Percentiles rank a stretch among this genome's conserved stretches.
Conservation (phyloP, 2,329 filamentous ascomycete genomes). For the Penicillium sp. region DNA sequence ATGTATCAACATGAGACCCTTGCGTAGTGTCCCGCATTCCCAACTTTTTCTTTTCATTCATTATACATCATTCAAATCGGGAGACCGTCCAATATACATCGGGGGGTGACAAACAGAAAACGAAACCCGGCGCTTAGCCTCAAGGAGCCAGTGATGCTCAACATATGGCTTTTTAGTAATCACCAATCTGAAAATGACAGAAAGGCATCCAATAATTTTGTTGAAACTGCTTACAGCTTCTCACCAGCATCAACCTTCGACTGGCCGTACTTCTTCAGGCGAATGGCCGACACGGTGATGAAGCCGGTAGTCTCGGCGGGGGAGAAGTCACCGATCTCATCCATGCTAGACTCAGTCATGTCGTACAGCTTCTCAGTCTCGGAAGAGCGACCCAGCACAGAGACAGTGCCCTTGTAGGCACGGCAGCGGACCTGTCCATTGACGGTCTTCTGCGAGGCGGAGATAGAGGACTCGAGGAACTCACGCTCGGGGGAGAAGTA, state of each 20-base stretch:
- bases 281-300: constrained; percentile 38
- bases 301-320: constrained; percentile 62
- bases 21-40: constrained; percentile 11
- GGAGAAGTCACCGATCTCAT: constrained; percentile 62
- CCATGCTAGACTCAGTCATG: constrained; percentile 62
- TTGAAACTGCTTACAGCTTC: constrained; percentile 21
- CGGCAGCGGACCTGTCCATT: constrained; percentile 58
- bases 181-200: neutral
- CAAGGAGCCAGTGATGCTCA: constrained; percentile 21
- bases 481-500: constrained; percentile 67
- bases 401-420: constrained; percentile 61
- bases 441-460: constrained; percentile 41
- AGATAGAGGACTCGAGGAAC: constrained; percentile 52
- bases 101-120: constrained; percentile 7
- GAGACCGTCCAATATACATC: constrained; percentile 11
- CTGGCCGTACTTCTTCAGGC: constrained; percentile 44
- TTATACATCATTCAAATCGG: constrained; percentile 24
- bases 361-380: constrained; percentile 66
- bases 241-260: constrained; percentile 36
- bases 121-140: constrained; percentile 6
- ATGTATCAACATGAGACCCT: too few relatives aligned
- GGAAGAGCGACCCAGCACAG: constrained; percentile 48
- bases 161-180: constrained; percentile 14
- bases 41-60: constrained; percentile 21
- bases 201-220: neutral